Evolutionary conservation across 2,329 filamentous ascomycete genomes (phyloP).

Genomic region (Knoxdaviesia proteae): DNA sequence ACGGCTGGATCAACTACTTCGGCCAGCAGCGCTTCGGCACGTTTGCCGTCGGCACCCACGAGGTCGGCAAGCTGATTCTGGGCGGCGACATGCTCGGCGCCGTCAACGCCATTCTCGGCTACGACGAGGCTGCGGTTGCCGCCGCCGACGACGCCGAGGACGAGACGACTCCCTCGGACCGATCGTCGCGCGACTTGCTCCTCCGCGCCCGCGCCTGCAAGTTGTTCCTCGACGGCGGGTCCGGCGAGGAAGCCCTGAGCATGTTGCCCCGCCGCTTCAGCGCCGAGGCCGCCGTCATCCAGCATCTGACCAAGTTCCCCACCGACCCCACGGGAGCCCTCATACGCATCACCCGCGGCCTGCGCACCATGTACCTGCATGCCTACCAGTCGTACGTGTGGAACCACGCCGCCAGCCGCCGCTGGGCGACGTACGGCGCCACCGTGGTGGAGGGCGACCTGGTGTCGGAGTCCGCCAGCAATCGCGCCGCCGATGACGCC

Average conservation of each 20-base stretch:
- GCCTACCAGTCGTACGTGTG: slow-evolving; percentile 90
- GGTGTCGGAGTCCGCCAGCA: slow-evolving; percentile 31
- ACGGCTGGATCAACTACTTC: slow-evolving; percentile 94
- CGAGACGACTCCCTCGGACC: slow-evolving; percentile 17
- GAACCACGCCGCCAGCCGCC: slow-evolving; percentile 67
- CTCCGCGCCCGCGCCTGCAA: slow-evolving; percentile 61
- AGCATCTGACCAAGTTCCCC: slow-evolving; percentile 41
- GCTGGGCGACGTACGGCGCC: slow-evolving; percentile 56
- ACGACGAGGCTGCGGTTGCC: slow-evolving; percentile 28
- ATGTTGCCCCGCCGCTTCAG: slow-evolving; percentile 62
- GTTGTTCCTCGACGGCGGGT: slow-evolving; percentile 43
- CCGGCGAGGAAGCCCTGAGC: slow-evolving; percentile 37
- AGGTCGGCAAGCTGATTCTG: slow-evolving; percentile 66
- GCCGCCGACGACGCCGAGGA: slow-evolving; percentile 26
- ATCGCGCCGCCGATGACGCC: slow-evolving; percentile 16
- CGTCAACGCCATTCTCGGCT: slow-evolving; percentile 55
- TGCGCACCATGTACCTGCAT: slow-evolving; percentile 89
- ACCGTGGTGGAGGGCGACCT: slow-evolving; percentile 71
- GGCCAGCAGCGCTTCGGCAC: slow-evolving; percentile 94
- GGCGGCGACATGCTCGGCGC: slow-evolving; percentile 64
- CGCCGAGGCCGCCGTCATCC: slow-evolving; percentile 60
- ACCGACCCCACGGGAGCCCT: slow-evolving; percentile 68
- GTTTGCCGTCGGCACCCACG: slow-evolving; percentile 67
- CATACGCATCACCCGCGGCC: slow-evolving; percentile 55
- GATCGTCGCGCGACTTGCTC: slow-evolving; percentile 54